Base-by-base conservation (phyloP, 768 basidiomycete genomes). In the Royoungia palumana region DNA sequence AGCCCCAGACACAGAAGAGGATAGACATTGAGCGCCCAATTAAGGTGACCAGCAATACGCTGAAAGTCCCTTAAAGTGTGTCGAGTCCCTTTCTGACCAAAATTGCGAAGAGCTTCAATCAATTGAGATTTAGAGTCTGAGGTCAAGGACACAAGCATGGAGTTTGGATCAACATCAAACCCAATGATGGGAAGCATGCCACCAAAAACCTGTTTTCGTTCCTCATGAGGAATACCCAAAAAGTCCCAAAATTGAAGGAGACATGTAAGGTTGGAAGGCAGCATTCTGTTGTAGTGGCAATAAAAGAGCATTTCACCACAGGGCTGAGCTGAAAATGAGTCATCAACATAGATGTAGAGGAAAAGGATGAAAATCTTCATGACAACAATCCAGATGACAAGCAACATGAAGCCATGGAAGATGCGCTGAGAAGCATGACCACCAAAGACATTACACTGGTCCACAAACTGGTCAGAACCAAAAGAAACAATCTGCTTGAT, bases 21-120 rank as follows among this genome's bases (percentile, higher is more conserved):
- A 39, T 58, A 73, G 2, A 68, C 67, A 42, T 76, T 77, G 19
- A 5, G 73, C 47, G 17, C 44, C 73, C 75, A 77, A 47, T 74
- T 76, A 12, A 70, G 34, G 53, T 63, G 70, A 0, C 75, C 74
- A 0, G 63, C 64, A 3, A 75, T 45, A 0, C 35, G 34, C 42
- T 70, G 70, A 19, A 64, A 74, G 0, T 70, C 58, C 2, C 54
- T 24, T 3, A 54, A 42, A 25, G 47, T 19, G 5, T 20, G 39
- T 4, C 7, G 24, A 24, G 24, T 24, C 7, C 24, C 24, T n/a
- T n/a, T n/a, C n/a, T n/a, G n/a, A n/a, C n/a, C n/a, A n/a, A n/a
- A n/a, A n/a, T n/a, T n/a, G n/a, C n/a, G n/a, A n/a, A n/a, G n/a
- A n/a, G n/a, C n/a, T n/a, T n/a, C n/a, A n/a, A n/a, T n/a, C n/a